phyloP scores from a whole-genome alignment of 2,329 filamentous ascomycete species.

The Chalara sp. region DNA sequence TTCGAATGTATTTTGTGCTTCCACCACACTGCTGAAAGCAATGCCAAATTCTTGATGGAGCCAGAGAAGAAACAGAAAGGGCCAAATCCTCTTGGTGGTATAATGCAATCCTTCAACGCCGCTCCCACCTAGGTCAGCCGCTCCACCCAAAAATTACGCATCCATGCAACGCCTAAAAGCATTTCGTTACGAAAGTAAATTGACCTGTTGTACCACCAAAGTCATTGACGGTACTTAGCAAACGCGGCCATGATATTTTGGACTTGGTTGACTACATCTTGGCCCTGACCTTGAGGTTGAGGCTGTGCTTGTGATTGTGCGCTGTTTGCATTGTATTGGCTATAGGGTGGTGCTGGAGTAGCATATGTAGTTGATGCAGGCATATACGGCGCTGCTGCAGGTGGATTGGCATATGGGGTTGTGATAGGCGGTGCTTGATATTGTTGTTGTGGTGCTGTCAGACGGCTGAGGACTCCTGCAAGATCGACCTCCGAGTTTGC shows the following conservation, averaged over 20 bases:
- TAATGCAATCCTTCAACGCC: no score
- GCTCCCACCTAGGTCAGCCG: no score
- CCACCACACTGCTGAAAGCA: no score
- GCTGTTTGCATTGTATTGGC: constrained; percentile 18
- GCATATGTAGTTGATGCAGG: constrained; percentile 21
- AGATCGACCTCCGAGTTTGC: constrained; percentile 31
- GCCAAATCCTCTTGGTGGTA: no score
- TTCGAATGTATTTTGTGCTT: no score
- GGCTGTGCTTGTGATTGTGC: constrained; percentile 22
- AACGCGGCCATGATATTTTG: constrained; percentile 72
- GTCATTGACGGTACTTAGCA: constrained; percentile 53
- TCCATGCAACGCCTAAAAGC: no score
- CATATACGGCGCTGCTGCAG: no score
- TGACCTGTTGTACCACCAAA: not conserved
- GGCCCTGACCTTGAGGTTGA: constrained; percentile 7
- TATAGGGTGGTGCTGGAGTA: constrained; percentile 16
- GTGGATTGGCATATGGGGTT: not conserved
- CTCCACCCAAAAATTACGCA: no score
- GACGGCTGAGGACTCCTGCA: constrained; percentile 24
- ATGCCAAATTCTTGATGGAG: no score
- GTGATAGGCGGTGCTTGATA: constrained; percentile 30
- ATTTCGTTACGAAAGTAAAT: no score
- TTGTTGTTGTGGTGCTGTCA: constrained; percentile 17
- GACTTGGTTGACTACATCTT: constrained; percentile 45
- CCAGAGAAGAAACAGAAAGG: no score